Evolutionary conservation across 352 stramenopile genomes (phyloP).

Genomic region (Pythium monospermum): DNA sequence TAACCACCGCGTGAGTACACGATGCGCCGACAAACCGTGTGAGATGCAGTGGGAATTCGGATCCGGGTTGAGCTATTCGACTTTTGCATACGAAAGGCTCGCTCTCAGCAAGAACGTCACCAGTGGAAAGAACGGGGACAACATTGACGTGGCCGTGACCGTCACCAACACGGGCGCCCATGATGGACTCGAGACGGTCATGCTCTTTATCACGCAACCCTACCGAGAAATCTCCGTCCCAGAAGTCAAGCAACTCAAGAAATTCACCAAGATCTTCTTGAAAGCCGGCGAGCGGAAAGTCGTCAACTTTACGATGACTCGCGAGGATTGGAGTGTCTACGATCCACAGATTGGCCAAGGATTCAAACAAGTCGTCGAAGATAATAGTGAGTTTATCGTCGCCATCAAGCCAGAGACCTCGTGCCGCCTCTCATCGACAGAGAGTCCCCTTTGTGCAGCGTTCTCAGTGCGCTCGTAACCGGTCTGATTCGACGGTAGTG

Average conservation of each 20-base stretch:
- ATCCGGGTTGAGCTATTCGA: conserved; percentile 63
- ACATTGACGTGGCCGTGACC: conserved; percentile 25
- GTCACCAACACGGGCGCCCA: conserved; percentile 25
- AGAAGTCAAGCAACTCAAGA: conserved; percentile 79
- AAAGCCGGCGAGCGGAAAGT: conserved; percentile 7
- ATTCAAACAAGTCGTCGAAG: conserved; percentile 38
- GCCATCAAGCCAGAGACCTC: conserved; percentile 55
- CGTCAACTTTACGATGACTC: conserved; percentile 19
- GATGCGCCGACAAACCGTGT: conserved; percentile 23
- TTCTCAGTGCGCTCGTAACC: conserved; percentile 18
- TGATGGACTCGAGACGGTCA: conserved; percentile 26
- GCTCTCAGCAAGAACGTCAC: conserved; percentile 26
- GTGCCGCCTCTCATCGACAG: conserved; percentile 18
- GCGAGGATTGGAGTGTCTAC: conserved; percentile 38
- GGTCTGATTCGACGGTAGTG: too few species aligned
- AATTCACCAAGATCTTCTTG: conserved; percentile 67
- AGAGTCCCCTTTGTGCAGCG: conserved; percentile 31
- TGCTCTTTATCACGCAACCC: conserved; percentile 28
- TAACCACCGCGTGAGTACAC: conserved; percentile 28
- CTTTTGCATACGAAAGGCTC: conserved; percentile 52
- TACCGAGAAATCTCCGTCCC: conserved; percentile 53
- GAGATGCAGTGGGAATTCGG: conserved; percentile 75
- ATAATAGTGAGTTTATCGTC: conserved; percentile 50
- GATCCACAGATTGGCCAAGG: conserved; percentile 50
- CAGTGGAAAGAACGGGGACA: conserved; percentile 10